Percentiles rank a stretch among this genome's conserved stretches.
phyloP scores from a whole-genome alignment of 2,329 filamentous ascomycete species.

The Aspergillus pseudonomiae region DNA sequence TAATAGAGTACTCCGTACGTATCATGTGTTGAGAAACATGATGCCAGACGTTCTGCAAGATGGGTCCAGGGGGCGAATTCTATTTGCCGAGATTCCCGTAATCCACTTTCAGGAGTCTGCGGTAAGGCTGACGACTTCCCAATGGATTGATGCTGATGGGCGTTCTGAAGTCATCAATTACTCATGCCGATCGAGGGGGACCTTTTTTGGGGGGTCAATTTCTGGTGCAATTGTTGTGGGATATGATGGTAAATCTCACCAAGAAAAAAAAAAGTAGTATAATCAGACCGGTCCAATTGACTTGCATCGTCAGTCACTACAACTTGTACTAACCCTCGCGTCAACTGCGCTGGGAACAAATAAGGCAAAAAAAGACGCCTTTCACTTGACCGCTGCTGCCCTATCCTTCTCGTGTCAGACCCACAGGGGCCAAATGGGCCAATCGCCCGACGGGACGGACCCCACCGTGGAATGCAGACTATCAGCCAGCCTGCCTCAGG shows the following conservation, averaged over 20 bases:
- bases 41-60: neutral
- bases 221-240: neutral
- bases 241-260: neutral
- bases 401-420: slow-evolving; percentile 15
- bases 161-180: neutral
- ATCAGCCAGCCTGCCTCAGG: slow-evolving; percentile 9
- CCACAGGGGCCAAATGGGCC: slow-evolving; percentile 5
- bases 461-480: neutral
- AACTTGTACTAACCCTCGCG: neutral
- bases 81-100: neutral
- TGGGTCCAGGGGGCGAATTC: neutral
- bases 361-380: neutral
- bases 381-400: slow-evolving; percentile 9
- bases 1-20: neutral
- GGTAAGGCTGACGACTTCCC: neutral
- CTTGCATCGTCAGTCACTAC: neutral
- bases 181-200: neutral
- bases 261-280: neutral
- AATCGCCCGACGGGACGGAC: neutral
- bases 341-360: neutral
- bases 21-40: neutral
- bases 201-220: neutral
- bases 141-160: neutral
- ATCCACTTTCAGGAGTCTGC: neutral
- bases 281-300: neutral